Conservation (phyloP, 2,329 filamentous ascomycete genomes). For the Cladosporium sphaerospermum region DNA sequence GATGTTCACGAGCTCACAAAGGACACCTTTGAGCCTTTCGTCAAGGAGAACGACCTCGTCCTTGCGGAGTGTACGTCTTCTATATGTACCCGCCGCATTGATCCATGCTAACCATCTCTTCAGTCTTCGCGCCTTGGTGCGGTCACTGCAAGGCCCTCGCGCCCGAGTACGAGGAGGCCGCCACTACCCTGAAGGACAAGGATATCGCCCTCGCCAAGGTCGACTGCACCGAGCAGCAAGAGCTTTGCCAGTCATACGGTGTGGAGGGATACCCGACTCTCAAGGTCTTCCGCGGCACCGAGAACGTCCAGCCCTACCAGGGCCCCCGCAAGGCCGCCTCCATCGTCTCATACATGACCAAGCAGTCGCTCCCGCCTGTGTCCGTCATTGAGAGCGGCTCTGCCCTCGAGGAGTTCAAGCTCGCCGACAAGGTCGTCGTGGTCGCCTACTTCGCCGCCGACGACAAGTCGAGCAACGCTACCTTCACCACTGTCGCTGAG, state of each 20-base stretch:
- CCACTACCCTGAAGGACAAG: constrained; percentile 80
- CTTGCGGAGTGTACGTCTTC: constrained; percentile 77
- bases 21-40: constrained; percentile 80
- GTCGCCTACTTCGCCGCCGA: constrained; percentile 78
- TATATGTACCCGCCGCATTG: background rate
- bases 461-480: constrained; percentile 80
- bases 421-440: constrained; percentile 90
- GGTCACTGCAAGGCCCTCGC: constrained; percentile 98
- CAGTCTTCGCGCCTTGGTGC: constrained; percentile 93
- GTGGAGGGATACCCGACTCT: constrained; percentile 98
- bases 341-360: constrained; percentile 86
- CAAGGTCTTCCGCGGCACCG: constrained; percentile 92
- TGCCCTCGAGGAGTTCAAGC: constrained; percentile 92
- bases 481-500: constrained; percentile 68
- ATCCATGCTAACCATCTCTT: background rate
- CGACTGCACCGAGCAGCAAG: constrained; percentile 90
- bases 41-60: constrained; percentile 79
- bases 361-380: constrained; percentile 91
- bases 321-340: constrained; percentile 82
- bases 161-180: constrained; percentile 83
- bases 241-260: constrained; percentile 82
- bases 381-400: constrained; percentile 68
- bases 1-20: constrained; percentile 81
- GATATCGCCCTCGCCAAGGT: constrained; percentile 78
- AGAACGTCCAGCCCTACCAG: constrained; percentile 74